phyloP scores from a whole-genome alignment of 2,329 filamentous ascomycete species.

The Trichoderma lentiforme region DNA sequence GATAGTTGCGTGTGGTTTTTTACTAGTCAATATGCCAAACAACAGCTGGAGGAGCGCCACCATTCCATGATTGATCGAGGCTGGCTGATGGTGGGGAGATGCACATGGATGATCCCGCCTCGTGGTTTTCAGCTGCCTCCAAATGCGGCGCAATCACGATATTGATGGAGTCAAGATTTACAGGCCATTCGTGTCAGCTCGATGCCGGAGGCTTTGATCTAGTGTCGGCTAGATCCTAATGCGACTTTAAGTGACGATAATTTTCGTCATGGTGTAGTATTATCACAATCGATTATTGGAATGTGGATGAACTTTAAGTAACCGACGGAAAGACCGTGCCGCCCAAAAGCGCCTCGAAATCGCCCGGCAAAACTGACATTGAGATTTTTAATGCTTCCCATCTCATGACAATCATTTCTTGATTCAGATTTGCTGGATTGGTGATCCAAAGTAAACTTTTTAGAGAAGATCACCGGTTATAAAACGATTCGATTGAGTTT shows the following conservation, averaged over 20 bases:
- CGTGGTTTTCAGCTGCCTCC: not conserved
- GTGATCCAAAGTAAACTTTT: not conserved
- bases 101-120: not conserved
- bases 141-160: not conserved
- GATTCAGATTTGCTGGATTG: not conserved
- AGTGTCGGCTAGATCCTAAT: not conserved
- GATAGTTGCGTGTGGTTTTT: not conserved
- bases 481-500: not conserved
- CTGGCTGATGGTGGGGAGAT: not conserved
- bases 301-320: not conserved
- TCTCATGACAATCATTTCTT: not conserved
- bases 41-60: not conserved
- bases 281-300: not conserved
- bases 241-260: not conserved
- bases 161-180: not conserved
- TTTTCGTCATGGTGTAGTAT: not conserved
- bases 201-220: too few species aligned
- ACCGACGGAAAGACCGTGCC: not conserved
- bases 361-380: not conserved
- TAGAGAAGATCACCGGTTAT: not conserved
- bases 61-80: not conserved
- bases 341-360: not conserved
- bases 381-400: not conserved
- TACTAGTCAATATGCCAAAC: not conserved
- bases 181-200: not conserved